phyloP scores from a whole-genome alignment of 257 asterid species.

The Plantago major region DNA sequence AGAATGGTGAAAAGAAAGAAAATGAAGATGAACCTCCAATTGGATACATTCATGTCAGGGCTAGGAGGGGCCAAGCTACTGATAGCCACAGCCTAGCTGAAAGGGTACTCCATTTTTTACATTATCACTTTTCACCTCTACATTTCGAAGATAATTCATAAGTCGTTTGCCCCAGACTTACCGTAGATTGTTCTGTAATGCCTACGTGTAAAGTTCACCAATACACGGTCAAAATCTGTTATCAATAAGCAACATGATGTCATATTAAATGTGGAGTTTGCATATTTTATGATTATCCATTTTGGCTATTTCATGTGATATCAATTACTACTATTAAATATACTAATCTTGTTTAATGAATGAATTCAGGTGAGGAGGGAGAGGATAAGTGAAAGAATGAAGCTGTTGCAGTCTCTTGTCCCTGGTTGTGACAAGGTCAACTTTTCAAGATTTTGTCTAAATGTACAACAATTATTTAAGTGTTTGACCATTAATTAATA shows the following conservation, averaged over 20 bases:
- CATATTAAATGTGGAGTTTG: too few species aligned
- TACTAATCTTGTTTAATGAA: background rate
- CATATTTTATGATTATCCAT: too few species aligned
- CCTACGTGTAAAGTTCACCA: too few species aligned
- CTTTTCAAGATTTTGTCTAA: conserved; percentile 12
- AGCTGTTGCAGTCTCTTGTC: conserved; percentile 46
- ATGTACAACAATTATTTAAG: background rate
- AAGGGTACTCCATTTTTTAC: conserved; percentile 34
- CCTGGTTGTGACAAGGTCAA: conserved; percentile 68
- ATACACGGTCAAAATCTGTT: too few species aligned
- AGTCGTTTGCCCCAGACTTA: too few species aligned
- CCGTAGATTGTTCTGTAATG: too few species aligned
- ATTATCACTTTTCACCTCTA: too few species aligned
- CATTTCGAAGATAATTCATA: too few species aligned
- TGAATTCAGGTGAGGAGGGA: conserved; percentile 52
- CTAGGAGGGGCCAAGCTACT: conserved; percentile 69
- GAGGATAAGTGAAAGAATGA: conserved; percentile 59
- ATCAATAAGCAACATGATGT: too few species aligned
- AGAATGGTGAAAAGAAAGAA: conserved; percentile 17
- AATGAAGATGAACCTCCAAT: conserved; percentile 34
- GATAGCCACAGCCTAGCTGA: conserved; percentile 70
- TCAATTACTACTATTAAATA: background rate
- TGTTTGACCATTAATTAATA: background rate
- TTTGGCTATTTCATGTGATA: background rate
- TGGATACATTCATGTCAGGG: conserved; percentile 62